Percentiles rank a stretch among this genome's conserved stretches.
phyloP scores from a whole-genome alignment of 169 alveolate species.

The Plasmodium fragile region DNA sequence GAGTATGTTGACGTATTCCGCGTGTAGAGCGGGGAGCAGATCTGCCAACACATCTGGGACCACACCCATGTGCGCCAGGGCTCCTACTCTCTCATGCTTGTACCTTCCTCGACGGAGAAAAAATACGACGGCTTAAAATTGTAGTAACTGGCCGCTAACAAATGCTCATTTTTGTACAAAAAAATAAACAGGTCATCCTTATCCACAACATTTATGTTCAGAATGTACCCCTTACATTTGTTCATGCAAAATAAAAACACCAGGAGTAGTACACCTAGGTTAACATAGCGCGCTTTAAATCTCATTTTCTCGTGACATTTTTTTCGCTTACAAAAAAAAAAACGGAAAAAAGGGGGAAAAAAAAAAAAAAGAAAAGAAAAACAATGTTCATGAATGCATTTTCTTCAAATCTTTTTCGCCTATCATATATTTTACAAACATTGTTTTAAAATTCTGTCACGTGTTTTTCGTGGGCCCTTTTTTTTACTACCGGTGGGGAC shows the following conservation, averaged over 20 bases:
- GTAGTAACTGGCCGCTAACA: slow-evolving; percentile 69
- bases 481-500: not conserved
- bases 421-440: not conserved
- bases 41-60: not conserved
- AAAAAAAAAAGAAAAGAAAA: not conserved
- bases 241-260: slow-evolving; percentile 27
- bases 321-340: slow-evolving; percentile 8
- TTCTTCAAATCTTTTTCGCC: not conserved
- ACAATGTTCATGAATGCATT: not conserved
- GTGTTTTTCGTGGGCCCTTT: not conserved
- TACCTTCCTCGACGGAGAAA: slow-evolving; percentile 68
- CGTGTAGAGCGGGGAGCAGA: not conserved
- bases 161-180: slow-evolving; percentile 65
- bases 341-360: not conserved
- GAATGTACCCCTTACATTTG: slow-evolving; percentile 55
- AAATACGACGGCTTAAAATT: slow-evolving; percentile 68
- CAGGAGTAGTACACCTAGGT: slow-evolving; percentile 37
- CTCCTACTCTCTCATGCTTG: not conserved
- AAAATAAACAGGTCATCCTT: slow-evolving; percentile 70
- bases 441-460: not conserved
- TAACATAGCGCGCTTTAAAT: slow-evolving; percentile 27
- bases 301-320: slow-evolving; percentile 65
- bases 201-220: slow-evolving; percentile 59
- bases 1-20: too few relatives aligned
- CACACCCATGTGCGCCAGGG: not conserved